Evolutionary conservation across 169 alveolate species (phyloP), one percentile per base, ranked within the genome.

Genomic region (Blepharisma undulans): DNA sequence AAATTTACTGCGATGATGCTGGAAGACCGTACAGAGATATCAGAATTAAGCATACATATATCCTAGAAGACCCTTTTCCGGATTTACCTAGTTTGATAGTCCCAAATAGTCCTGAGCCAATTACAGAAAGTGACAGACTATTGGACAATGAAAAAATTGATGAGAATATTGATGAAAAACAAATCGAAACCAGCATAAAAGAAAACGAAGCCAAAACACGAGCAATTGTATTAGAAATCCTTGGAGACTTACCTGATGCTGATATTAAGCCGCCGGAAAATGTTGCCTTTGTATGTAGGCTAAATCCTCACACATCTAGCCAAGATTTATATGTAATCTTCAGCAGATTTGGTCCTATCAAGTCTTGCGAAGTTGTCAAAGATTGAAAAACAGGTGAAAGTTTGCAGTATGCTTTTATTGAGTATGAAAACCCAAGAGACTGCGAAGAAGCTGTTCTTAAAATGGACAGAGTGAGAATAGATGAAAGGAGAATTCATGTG

Each of bases 181-280:
- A 96, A 81, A 95, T 98, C 60, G 92, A 97, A 59, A 96, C 97
- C 93, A 94, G 96, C 88, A 96, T 98, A 32, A 95, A 96, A 90
- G 96, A 95, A 81, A 96, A 98, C 88, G 98, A 98, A 90, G 98
- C 99, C 48, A 97, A 97, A 91, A 97, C 99, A 22, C 96, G 99
- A 87, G 99, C 99, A 7, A 98, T 98, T 18, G 98, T 98, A 7
- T 96, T 99, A 90, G 99, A 99, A 95, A 98, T 99, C 80, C 92
- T 99, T 59, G 99, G 99, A 25, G 99, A 99, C 93, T 94, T 99
- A 19, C 99, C 99, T 10, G 99, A 98, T 94, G 99, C 99, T 33
- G 99, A 99, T 90, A 95, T 98, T 76, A 98, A 98, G 82, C 99
- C 99, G 16, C 99, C 99, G 22, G 99, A 99, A 88, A 99, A 98